Evolutionary conservation across 2,329 filamentous ascomycete genomes (phyloP).

Genomic region (Fusarium transvaalense): DNA sequence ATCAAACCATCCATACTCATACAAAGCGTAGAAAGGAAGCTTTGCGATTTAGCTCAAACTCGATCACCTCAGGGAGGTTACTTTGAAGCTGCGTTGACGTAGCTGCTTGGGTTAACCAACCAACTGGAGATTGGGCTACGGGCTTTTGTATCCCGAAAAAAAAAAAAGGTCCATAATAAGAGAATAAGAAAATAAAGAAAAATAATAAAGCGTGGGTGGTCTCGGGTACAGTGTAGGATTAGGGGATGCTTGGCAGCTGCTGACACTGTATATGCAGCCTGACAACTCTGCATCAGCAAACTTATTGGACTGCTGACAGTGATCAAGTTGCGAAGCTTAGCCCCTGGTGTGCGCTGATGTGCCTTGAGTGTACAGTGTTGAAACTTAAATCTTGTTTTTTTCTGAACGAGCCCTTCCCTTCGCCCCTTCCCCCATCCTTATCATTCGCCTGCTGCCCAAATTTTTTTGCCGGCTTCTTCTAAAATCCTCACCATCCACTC

Average conservation of each 20-base stretch:
- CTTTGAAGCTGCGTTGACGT: constrained; percentile 32
- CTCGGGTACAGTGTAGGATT: constrained; percentile 18
- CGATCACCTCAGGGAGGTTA: constrained; percentile 15
- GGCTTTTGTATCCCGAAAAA: not conserved
- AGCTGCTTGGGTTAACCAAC: constrained; percentile 24
- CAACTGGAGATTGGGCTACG: constrained; percentile 17
- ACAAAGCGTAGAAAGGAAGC: not conserved
- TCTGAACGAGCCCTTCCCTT: constrained; percentile 39
- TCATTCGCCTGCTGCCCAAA: constrained; percentile 55
- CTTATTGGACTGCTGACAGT: constrained; percentile 4
- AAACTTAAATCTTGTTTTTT: constrained; percentile 28
- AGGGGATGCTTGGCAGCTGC: not conserved
- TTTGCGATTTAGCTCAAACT: constrained; percentile 25
- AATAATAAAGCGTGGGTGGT: constrained; percentile 14
- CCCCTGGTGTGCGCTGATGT: not conserved
- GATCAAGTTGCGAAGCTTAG: constrained; percentile 25
- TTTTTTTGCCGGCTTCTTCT: constrained; percentile 53
- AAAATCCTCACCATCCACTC: constrained; percentile 55
- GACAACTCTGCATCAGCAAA: constrained; percentile 9
- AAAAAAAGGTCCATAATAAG: no score
- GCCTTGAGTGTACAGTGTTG: constrained; percentile 32
- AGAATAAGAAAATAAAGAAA: not conserved
- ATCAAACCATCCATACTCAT: not conserved
- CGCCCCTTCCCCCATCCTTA: constrained; percentile 51
- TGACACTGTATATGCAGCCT: constrained; percentile 32